Evolutionary conservation across 169 alveolate species (phyloP).

Genomic region (Besnoitia besnoiti): DNA sequence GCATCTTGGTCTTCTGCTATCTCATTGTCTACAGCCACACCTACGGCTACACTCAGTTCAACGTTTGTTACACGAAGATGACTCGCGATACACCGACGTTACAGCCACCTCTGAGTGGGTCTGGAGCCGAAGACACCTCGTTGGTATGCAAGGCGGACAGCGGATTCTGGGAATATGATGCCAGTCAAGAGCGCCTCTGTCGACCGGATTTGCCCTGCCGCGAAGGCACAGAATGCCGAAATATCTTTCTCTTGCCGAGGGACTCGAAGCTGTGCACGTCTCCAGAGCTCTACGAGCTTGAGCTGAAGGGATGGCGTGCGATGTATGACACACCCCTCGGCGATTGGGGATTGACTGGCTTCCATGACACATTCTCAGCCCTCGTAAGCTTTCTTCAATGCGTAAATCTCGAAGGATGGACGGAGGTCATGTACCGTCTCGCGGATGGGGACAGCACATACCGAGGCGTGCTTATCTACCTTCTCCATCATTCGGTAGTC

Average conservation of each 20-base stretch:
- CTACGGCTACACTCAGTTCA: slow-evolving; percentile 30
- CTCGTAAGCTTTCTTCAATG: slow-evolving; percentile 57
- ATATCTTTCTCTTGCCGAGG: slow-evolving; percentile 33
- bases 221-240: slow-evolving; percentile 66
- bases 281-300: slow-evolving; percentile 48
- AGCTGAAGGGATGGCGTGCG: slow-evolving; percentile 50
- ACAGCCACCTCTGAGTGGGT: neutral
- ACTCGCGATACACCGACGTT: neutral
- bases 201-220: slow-evolving; percentile 38
- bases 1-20: neutral
- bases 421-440: slow-evolving; percentile 56
- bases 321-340: slow-evolving; percentile 32
- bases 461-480: slow-evolving; percentile 42
- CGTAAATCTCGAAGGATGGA: slow-evolving; percentile 66
- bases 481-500: slow-evolving; percentile 47
- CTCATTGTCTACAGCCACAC: slow-evolving; percentile 21
- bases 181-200: slow-evolving; percentile 55
- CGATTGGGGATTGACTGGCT: slow-evolving; percentile 59
- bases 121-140: neutral
- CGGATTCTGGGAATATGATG: slow-evolving; percentile 63
- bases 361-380: slow-evolving; percentile 45
- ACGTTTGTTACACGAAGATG: neutral
- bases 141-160: slow-evolving; percentile 52
- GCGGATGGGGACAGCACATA: slow-evolving; percentile 53
- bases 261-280: slow-evolving; percentile 46